Percentiles rank a stretch among this genome's conserved stretches.
Evolutionary conservation across 495 filamentous ascomycete genomes (phyloP).

Genomic region (Baudoinia panamericana): DNA sequence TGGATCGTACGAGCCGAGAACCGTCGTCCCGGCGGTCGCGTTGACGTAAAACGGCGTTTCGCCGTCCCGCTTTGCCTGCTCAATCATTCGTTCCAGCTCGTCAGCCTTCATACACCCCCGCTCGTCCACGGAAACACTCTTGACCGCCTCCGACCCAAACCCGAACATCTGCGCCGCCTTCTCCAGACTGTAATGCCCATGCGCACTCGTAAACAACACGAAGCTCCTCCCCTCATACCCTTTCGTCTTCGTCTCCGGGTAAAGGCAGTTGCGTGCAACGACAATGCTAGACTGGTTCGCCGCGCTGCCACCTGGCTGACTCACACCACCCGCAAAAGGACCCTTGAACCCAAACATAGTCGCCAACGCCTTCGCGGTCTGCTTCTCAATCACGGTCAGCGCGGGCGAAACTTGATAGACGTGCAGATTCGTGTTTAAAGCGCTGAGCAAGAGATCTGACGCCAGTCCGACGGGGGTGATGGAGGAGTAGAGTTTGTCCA

Average conservation of each 20-base stretch:
- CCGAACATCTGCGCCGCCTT: constrained; percentile 83
- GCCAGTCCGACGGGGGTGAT: constrained; percentile 52
- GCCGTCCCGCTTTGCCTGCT: constrained; percentile 45
- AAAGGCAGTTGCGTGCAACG: constrained; percentile 77
- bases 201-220: constrained; percentile 74
- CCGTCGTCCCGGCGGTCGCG: constrained; percentile 88
- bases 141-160: constrained; percentile 59
- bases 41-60: constrained; percentile 89
- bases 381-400: constrained; percentile 72
- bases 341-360: constrained; percentile 61
- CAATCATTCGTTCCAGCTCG: constrained; percentile 48
- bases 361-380: constrained; percentile 55
- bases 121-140: constrained; percentile 59
- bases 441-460: constrained; percentile 67
- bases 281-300: constrained; percentile 81
- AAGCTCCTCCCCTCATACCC: constrained; percentile 55
- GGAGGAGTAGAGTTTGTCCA: constrained; percentile 68
- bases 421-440: constrained; percentile 83
- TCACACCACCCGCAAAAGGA: constrained; percentile 66
- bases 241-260: constrained; percentile 55
- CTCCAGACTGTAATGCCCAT: constrained; percentile 90
- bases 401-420: constrained; percentile 85
- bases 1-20: constrained; percentile 79
- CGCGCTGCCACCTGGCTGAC: constrained; percentile 73
- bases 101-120: constrained; percentile 55